Conservation (phyloP, 768 basidiomycete species). For the Mycena belliarum region DNA sequence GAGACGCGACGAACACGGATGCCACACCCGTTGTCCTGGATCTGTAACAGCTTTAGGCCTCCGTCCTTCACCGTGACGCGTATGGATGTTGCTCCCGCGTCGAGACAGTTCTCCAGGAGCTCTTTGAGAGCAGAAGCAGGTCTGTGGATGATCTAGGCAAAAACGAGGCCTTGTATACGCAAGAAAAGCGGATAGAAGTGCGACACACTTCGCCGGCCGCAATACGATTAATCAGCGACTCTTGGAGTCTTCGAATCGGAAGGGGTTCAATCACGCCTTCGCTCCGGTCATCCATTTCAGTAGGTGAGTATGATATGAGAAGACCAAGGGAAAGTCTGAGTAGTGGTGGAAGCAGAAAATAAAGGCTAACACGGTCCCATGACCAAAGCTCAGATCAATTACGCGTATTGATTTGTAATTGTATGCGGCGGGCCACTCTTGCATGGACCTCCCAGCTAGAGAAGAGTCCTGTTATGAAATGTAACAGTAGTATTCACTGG, state of each 20-base stretch:
- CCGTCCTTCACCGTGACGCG: conserved; percentile 92
- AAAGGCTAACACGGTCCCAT: too few species aligned
- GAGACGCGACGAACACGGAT: conserved; percentile 65
- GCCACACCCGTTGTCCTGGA: conserved; percentile 95
- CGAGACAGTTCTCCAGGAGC: conserved; percentile 91
- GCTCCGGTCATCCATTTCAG: background rate
- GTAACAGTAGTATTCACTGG: too few species aligned
- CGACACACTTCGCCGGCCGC: conserved; percentile 70
- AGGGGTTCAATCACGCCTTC: conserved; percentile 41
- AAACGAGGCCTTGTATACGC: background rate
- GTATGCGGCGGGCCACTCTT: too few species aligned
- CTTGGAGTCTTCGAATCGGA: conserved; percentile 75
- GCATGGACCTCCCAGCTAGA: too few species aligned
- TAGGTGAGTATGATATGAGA: too few species aligned
- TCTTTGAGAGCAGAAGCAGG: conserved; percentile 97
- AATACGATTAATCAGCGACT: conserved; percentile 88
- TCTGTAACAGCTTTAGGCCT: conserved; percentile 91
- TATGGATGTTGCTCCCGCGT: conserved; percentile 87
- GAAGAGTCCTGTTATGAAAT: too few species aligned
- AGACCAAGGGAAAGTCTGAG: too few species aligned
- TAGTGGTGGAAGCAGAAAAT: too few species aligned
- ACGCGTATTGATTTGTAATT: too few species aligned
- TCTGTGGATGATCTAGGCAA: conserved; percentile 74
- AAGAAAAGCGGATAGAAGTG: background rate
- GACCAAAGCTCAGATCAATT: too few species aligned